phyloP scores from a whole-genome alignment of 306 rosid genomes.

The Cicer bijugum region DNA sequence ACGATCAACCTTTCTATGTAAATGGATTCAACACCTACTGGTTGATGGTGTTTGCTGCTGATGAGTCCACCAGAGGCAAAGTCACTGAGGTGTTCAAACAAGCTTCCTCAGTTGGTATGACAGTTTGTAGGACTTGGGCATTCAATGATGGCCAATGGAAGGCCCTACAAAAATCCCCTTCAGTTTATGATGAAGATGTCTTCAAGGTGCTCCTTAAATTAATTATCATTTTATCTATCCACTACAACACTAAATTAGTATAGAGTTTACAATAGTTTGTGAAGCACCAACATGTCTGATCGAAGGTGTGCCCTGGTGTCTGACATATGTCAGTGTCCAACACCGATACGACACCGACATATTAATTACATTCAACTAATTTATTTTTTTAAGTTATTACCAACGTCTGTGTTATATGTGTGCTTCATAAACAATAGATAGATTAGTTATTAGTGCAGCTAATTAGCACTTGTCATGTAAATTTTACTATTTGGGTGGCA shows the following conservation, averaged over 20 bases:
- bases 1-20: conserved; percentile 77
- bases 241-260: not conserved
- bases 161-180: conserved; percentile 87
- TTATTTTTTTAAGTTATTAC: too few species aligned
- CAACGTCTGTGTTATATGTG: too few species aligned
- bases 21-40: conserved; percentile 97
- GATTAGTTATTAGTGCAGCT: too few species aligned
- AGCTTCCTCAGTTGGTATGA: conserved; percentile 78
- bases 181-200: conserved; percentile 86
- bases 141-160: conserved; percentile 95
- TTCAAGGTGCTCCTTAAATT: conserved; percentile 62
- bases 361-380: too few species aligned
- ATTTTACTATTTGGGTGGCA: conserved; percentile 43
- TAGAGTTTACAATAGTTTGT: not conserved
- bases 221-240: not conserved
- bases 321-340: too few species aligned
- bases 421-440: too few species aligned
- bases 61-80: conserved; percentile 83
- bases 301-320: too few species aligned
- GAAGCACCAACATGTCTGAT: too few species aligned
- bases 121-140: conserved; percentile 96
- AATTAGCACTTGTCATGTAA: not conserved
- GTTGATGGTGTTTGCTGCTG: conserved; percentile 93
- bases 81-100: conserved; percentile 77
- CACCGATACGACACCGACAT: too few species aligned